A percentile compares a stretch with the other conserved stretches of the same genome.
phyloP scores from a whole-genome alignment of 495 filamentous ascomycete genomes.

The Neurospora hispaniola region DNA sequence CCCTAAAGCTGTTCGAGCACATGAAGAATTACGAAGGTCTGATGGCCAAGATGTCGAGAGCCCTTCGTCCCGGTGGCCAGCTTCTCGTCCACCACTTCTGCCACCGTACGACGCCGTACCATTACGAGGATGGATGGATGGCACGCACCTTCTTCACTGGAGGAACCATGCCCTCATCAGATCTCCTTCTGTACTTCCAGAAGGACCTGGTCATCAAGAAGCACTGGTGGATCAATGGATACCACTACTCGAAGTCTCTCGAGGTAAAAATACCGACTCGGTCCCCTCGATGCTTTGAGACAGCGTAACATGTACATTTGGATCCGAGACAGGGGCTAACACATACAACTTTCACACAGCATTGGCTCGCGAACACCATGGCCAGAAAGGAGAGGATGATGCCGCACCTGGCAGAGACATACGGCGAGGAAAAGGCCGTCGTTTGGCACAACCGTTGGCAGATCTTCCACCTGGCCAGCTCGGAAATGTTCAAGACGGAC shows the following conservation, averaged over 20 bases:
- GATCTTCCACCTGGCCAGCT: slow-evolving; percentile 59
- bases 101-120: slow-evolving; percentile 51
- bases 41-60: slow-evolving; percentile 45
- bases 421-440: slow-evolving; percentile 41
- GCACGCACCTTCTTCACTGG: slow-evolving; percentile 57
- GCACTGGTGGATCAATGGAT: slow-evolving; percentile 57
- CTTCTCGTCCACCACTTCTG: slow-evolving; percentile 56
- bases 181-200: slow-evolving; percentile 56
- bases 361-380: slow-evolving; percentile 47
- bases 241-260: slow-evolving; percentile 54
- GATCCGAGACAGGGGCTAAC: slow-evolving; percentile 1
- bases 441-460: slow-evolving; percentile 58
- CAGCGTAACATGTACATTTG: neutral
- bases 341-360: slow-evolving; percentile 23
- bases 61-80: slow-evolving; percentile 48
- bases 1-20: slow-evolving; percentile 49
- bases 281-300: neutral
- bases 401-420: slow-evolving; percentile 49
- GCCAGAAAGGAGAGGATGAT: slow-evolving; percentile 44
- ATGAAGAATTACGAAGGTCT: slow-evolving; percentile 64
- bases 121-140: slow-evolving; percentile 65
- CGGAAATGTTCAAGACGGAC: slow-evolving; percentile 51
- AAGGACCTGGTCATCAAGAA: slow-evolving; percentile 43
- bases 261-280: slow-evolving; percentile 33
- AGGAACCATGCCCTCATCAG: slow-evolving; percentile 57